Evolutionary conservation across 148 eudicot species (phyloP), one percentile per base, ranked within the genome.

Genomic region (Talinum fruticosum): DNA sequence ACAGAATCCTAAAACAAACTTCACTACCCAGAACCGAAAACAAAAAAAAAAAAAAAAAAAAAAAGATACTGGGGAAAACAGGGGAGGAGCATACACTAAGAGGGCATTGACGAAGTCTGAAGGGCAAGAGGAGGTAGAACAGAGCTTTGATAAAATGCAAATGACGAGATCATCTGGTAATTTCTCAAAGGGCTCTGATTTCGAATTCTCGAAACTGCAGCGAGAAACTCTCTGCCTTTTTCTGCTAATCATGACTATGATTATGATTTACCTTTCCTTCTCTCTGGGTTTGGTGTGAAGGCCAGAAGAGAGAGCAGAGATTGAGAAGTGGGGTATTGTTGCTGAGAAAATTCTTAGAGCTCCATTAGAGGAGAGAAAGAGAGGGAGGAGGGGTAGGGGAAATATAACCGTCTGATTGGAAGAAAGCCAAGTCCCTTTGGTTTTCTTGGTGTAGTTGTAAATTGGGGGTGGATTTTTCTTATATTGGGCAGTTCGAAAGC

Each of bases 131-230:
- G 90, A 85, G 4, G 93, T 35, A 5, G 86, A 78, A 34, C 81
- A 72, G 51, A 89, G 87, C 35, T 88, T 85, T 4, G 72, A 73
- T 49, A 89, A 84, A 78, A 89, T 82, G 19, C 45, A 78, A 13
- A 89, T 54, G 34, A 89, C 75, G 3, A 89, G 75, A 80, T 89
- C 93, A 37, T 89, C 93, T 0, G 88, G 93, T n/a, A 89, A 84
- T 61, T 61, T 61, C 32, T 61, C 66, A 26, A 61, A 61, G 14
- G 66, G 66, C 1, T 61, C 66, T 24, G 66, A 28, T 24, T 61
- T 21, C 10, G 24, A n/a, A 19, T 54, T 1, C 5, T 54, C 26
- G 21, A 1, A 6, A n/a, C 8, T 15, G 62, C 14, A 7, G 23
- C 16, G 66, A 61, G 66, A 61, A 61, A 61, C 7, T 61, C 28